Evolutionary conservation across 2,329 filamentous ascomycete species (phyloP).

Genomic region (Trichoderma arundinaceum): DNA sequence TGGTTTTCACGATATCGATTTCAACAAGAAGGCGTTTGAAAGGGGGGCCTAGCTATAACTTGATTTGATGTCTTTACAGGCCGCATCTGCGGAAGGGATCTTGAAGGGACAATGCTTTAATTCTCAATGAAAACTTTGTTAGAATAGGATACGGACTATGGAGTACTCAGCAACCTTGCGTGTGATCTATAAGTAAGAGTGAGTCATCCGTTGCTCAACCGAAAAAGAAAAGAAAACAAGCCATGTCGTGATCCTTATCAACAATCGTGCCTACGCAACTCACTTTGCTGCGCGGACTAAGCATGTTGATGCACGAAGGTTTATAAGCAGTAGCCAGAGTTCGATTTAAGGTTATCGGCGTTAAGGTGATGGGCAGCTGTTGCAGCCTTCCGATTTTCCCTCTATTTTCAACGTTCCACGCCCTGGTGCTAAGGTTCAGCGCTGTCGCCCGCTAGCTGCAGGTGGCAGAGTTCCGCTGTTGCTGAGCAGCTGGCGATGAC

Average conservation of each 20-base stretch:
- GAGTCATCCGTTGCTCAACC: no score
- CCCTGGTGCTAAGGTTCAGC: constrained; percentile 17
- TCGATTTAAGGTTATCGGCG: no score
- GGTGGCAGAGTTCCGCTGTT: not conserved
- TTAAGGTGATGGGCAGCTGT: no score
- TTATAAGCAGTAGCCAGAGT: no score
- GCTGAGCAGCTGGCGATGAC: constrained; percentile 19
- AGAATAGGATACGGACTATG: not conserved
- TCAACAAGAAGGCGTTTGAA: constrained; percentile 20
- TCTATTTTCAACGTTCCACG: no score
- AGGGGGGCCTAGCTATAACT: not conserved
- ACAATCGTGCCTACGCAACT: no score
- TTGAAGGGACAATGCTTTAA: not conserved
- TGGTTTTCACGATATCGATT: constrained; percentile 24
- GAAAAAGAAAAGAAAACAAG: not conserved
- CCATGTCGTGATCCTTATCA: no score
- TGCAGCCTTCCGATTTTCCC: no score
- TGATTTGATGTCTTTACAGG: constrained; percentile 1
- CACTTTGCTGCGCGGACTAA: no score
- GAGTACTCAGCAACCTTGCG: no score
- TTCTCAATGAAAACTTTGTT: not conserved
- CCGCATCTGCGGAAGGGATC: constrained; percentile 1
- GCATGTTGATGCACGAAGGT: no score
- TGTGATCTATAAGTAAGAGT: no score
- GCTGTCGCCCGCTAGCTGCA: constrained; percentile 17